Evolutionary conservation across 352 stramenopile genomes (phyloP).

Genomic region (Phytophthora multivora): DNA sequence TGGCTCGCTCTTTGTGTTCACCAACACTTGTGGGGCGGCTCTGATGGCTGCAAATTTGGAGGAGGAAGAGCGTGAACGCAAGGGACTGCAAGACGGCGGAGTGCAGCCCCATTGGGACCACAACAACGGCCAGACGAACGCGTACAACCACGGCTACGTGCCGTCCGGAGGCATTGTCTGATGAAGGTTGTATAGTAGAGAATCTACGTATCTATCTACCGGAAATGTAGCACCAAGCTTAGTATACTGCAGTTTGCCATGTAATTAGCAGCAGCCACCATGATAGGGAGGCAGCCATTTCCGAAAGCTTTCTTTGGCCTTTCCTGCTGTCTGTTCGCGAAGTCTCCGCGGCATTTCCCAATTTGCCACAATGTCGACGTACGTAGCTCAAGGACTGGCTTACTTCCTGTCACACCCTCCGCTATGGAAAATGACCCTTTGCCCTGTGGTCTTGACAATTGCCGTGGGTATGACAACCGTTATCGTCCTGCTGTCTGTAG

Average conservation of each 20-base stretch:
- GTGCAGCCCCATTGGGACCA: slow-evolving; percentile 12
- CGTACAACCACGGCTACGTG: slow-evolving; percentile 21
- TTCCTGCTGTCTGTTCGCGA: slow-evolving; percentile 6
- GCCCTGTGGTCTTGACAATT: slow-evolving; percentile 54
- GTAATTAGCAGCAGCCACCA: slow-evolving; percentile 8
- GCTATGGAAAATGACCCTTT: slow-evolving; percentile 55
- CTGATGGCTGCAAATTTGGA: slow-evolving; percentile 72
- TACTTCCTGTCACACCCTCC: slow-evolving; percentile 56
- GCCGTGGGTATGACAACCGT: slow-evolving; percentile 46
- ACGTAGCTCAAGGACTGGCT: slow-evolving; percentile 33
- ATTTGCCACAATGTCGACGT: slow-evolving; percentile 35
- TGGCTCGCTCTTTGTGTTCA: slow-evolving; percentile 71
- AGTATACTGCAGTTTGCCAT: background rate
- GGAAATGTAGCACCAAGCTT: too few relatives aligned
- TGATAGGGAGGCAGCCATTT: slow-evolving; percentile 14
- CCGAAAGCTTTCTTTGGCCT: background rate
- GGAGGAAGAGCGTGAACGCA: slow-evolving; percentile 35
- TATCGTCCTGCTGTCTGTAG: slow-evolving; percentile 45
- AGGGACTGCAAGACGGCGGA: slow-evolving; percentile 7
- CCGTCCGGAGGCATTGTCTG: slow-evolving; percentile 32
- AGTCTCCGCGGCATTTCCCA: slow-evolving; percentile 15
- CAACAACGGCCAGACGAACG: slow-evolving; percentile 13
- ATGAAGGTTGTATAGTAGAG: background rate
- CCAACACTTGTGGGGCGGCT: slow-evolving; percentile 70
- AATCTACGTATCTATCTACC: slow-evolving; percentile 6